Evolutionary conservation across 2,329 filamentous ascomycete genomes (phyloP), one percentile per base, ranked within the genome.

Genomic region (Exserohilum rostratum): DNA sequence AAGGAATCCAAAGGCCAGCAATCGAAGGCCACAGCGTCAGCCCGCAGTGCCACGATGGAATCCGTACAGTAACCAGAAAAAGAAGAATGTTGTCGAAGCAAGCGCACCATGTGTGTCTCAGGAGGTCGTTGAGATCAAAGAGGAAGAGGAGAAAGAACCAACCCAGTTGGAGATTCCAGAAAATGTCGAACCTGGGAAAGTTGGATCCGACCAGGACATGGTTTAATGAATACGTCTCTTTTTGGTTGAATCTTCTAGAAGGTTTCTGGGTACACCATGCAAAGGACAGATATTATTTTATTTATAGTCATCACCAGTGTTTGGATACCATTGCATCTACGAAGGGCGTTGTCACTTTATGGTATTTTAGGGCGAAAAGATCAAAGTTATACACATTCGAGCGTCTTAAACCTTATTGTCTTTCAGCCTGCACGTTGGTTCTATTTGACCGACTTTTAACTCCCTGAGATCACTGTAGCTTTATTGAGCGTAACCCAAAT

Each of bases 1-100:
- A 20, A 75, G 68, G 53, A 75, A 74, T 20, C 70, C 71, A 3
- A 70, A 68, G 22, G 68, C 69, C 7, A 68, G 53, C 40, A 73
- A 74, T 29, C 67, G 72, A 10, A 72, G 67, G 18, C 64, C 71
- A 6, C 60, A 66, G 18, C 55, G 66, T 34, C 65, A 61, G 34
- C 50, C 62, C 3, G 55, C 65, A 13, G 66, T 58, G n/a, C 65
- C 66, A 10, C 63, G 72, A 9, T 74, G 71, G 71, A 69, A 59
- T 30, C 72, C 72, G 1, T 75, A 75, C 38, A 65, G 62, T 40
- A 66, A 65, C 1, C 62, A 68, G 6, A 68, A 72, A 53, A 65
- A 59, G 53, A 73, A 67, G 50, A 60, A 52, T 20, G 60, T 55
- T 2, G 49, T 58, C 2, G 70, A 68, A 13, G 46, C 46, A 3